These are phyloP conservation scores for Tripidium arundinaceum DNA, from an alignment of 202 grass and related monocot species.

Conservation along the genomic window DNA sequence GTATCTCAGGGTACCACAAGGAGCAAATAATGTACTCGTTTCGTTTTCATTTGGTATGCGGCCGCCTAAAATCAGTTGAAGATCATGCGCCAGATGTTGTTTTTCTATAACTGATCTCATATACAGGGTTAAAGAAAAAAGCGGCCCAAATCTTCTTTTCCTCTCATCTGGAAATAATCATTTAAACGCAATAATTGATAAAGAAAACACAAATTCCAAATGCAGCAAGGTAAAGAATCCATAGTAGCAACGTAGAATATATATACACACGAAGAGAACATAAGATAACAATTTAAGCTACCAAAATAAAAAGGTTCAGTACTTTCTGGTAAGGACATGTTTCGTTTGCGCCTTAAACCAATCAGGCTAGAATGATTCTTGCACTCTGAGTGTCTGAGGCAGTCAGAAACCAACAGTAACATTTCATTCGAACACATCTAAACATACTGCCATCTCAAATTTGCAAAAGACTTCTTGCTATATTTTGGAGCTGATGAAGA, in stretches of 20 bases:
- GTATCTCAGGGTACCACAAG: background rate
- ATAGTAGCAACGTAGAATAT: background rate
- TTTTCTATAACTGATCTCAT: background rate
- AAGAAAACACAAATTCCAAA: background rate
- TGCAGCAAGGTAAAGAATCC: background rate
- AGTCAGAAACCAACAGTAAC: too few relatives aligned
- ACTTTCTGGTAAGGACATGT: background rate
- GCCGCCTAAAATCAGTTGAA: too few relatives aligned
- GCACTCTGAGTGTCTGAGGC: too few relatives aligned
- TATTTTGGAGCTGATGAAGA: slow-evolving; percentile 1
- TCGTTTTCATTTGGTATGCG: too few relatives aligned
- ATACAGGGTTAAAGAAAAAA: background rate
- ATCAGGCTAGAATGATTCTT: too few relatives aligned
- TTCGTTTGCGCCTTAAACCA: background rate
- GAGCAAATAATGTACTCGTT: too few relatives aligned
- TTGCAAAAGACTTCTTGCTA: slow-evolving; percentile 1
- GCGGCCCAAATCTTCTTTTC: background rate
- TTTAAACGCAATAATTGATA: background rate
- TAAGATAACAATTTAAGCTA: background rate
- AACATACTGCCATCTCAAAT: too few relatives aligned
- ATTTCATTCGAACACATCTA: too few relatives aligned
- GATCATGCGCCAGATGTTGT: background rate
- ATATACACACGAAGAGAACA: slow-evolving; percentile 1
- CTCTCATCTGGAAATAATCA: background rate
- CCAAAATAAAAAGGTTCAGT: background rate